Base-by-base conservation (phyloP, 2,329 filamentous ascomycete species). In the Ophiostoma montium region DNA sequence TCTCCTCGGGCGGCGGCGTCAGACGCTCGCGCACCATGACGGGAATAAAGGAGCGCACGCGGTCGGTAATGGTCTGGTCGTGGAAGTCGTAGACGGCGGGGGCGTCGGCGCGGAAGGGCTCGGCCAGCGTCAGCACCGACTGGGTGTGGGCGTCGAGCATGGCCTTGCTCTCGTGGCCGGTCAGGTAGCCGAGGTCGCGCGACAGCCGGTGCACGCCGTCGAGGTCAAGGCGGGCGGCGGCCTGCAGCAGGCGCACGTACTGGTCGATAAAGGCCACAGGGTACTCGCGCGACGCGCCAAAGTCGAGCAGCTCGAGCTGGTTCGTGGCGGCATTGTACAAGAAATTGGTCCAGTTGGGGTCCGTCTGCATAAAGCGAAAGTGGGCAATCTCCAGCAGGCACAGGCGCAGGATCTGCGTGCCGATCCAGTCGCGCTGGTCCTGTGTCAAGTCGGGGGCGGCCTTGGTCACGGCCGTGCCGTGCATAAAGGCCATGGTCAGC, bases 271-370 rank as follows among this genome's bases (percentile, higher is more conserved):
- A 98, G 13, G 75, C 68, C 35, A 78, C 74, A 0, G 89, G 87
- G 61, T 82, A 98, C 56, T 88, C 90, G 58, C 92, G 76, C 18
- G 84, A 88, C 33, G 92, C 92, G 52, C 92, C 92, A 64, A 98
- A 98, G 66, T 98, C 94, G 47, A 98, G 80, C 1, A 98, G 76
- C 64, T 95, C 89, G 13, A 98, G 80, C 60, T 80, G 84, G 58
- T 79, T 70, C 4, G 74, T 78, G 18, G 69, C 58, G 1, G 79
- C 70, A 58, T 96, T 92, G 71, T 87, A 98, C 18, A 96, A 73
- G 65, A 98, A 98, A 66, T 98, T 98, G 32, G 90, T 96, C 92
- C 92, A 98, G 70, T 98, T 98, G 36, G 92, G 92, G 62, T 98
- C 92, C 5, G 92, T 98, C 68, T 98, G 92, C 92, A 98, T 98